These are phyloP conservation scores for Acacia acuminata DNA, from an alignment of 306 rosid genomes.

Conservation along the genomic window DNA sequence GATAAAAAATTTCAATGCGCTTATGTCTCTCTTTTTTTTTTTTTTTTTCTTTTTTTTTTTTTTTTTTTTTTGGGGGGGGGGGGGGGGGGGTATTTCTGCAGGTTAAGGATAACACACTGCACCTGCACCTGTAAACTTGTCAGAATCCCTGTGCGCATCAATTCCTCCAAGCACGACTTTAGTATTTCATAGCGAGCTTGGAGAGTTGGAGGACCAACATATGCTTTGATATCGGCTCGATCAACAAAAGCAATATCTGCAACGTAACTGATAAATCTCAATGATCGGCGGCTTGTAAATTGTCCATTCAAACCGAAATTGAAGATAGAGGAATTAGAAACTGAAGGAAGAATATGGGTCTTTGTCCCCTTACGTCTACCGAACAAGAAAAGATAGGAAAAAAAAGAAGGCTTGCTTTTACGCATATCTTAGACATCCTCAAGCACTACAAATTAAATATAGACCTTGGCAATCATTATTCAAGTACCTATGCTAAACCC, in stretches of 20 bases:
- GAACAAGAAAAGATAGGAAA: not conserved
- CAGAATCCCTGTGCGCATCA: constrained; percentile 68
- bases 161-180: constrained; percentile 85
- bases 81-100: not conserved
- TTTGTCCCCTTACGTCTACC: not conserved
- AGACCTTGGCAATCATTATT: not conserved
- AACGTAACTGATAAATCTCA: constrained; percentile 33
- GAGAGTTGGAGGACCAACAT: constrained; percentile 96
- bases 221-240: constrained; percentile 97
- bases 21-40: not conserved
- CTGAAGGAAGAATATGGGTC: not conserved
- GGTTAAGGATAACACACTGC: constrained; percentile 27
- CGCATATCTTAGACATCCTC: not conserved
- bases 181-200: constrained; percentile 93
- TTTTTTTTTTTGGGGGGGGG: not conserved
- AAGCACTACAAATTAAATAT: not conserved
- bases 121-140: constrained; percentile 75
- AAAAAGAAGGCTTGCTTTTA: not conserved
- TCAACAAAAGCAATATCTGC: constrained; percentile 97
- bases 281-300: constrained; percentile 31
- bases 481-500: constrained; percentile 18
- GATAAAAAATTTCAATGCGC: constrained; percentile 1
- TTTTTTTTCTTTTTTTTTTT: no score
- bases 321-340: constrained; percentile 20
- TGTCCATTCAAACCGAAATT: constrained; percentile 20